Percentiles rank a stretch among this genome's conserved stretches.
These are phyloP conservation scores for Tylopilus plumbeoviolaceoides DNA, from an alignment of 768 basidiomycete genomes.

Conservation along the genomic window DNA sequence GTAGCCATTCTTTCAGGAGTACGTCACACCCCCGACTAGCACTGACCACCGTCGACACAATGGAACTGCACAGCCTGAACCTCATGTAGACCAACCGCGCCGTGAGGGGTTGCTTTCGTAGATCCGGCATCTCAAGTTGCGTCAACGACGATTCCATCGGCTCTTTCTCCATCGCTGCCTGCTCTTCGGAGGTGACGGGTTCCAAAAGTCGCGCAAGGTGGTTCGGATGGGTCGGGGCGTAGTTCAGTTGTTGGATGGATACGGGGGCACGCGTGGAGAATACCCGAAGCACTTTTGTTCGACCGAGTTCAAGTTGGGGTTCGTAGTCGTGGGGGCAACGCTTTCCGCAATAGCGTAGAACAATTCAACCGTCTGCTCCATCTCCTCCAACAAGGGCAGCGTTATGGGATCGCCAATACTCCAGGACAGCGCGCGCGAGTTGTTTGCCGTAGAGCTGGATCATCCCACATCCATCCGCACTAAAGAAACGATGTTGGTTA, in stretches of 20 bases:
- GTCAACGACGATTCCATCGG: constrained; percentile 31
- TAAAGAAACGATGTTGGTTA: constrained; percentile 71
- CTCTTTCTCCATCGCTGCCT: constrained; percentile 63
- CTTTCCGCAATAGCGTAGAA: constrained; percentile 72
- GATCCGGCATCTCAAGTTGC: constrained; percentile 50
- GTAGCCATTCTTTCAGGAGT: constrained; percentile 63
- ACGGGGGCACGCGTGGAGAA: constrained; percentile 67
- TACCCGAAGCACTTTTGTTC: constrained; percentile 59
- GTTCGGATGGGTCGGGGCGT: constrained; percentile 87
- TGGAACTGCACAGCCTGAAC: constrained; percentile 64
- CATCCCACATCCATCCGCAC: constrained; percentile 81
- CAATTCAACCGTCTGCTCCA: constrained; percentile 73
- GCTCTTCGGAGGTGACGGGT: constrained; percentile 74
- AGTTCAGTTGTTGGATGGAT: constrained; percentile 84
- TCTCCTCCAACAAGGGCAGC: constrained; percentile 72
- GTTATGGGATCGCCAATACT: constrained; percentile 76
- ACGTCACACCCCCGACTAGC: constrained; percentile 71
- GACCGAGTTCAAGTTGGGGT: constrained; percentile 38
- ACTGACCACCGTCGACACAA: constrained; percentile 64
- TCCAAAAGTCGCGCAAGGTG: constrained; percentile 80
- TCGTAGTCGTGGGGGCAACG: constrained; percentile 8
- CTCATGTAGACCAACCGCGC: constrained; percentile 69
- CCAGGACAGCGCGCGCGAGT: constrained; percentile 75
- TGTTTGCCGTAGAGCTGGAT: constrained; percentile 83
- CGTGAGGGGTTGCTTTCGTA: constrained; percentile 66